Evolutionary conservation across 352 stramenopile genomes (phyloP), one percentile per base, ranked within the genome.

Genomic region (Globisporangium nunn): DNA sequence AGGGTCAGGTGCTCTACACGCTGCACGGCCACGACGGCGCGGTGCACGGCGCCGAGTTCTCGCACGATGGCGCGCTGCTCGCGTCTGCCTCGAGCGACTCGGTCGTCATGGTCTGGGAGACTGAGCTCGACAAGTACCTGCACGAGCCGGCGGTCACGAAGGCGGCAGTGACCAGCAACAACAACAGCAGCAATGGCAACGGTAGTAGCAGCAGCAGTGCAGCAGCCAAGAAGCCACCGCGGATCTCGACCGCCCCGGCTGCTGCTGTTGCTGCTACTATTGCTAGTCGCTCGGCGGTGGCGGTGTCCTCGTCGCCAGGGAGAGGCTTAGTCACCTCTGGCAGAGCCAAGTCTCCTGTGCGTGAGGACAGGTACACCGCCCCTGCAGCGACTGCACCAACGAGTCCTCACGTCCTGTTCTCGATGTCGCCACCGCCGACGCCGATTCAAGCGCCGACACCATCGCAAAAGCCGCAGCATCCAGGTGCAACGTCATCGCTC

Each of bases 1-100:
- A 97, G 63, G 92, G 91, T 3, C 87, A 95, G 61, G 74, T 98
- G 47, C 67, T 98, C 40, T 98, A 97, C 66, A 97, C 92, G 50
- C 59, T 98, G 44, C 86, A 95, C 44, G 88, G 91, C 14, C 91
- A 98, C 63, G 70, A 80, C 58, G 88, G 78, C 17, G 75, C 70
- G 0, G 82, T 91, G 23, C 80, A 84, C 50, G 75, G 68, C 54
- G 79, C 68, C 3, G 62, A 81, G 57, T 96, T 95, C 52, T 89
- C 85, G 28, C 63, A 67, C 6, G 77, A 95, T 53, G 76, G 68
- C 62, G 77, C 72, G 35, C 61, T 81, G 35, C 65, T 95, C 46
- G 83, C 84, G 7, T 91, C 81, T 0, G 87, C 85, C 0, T 76
- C 69, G 0, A 80, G 79, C 31, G 87, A 96, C 56, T 79, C 77